phyloP scores from a whole-genome alignment of 768 basidiomycete species.

The Holtermanniella nyarrowii region DNA sequence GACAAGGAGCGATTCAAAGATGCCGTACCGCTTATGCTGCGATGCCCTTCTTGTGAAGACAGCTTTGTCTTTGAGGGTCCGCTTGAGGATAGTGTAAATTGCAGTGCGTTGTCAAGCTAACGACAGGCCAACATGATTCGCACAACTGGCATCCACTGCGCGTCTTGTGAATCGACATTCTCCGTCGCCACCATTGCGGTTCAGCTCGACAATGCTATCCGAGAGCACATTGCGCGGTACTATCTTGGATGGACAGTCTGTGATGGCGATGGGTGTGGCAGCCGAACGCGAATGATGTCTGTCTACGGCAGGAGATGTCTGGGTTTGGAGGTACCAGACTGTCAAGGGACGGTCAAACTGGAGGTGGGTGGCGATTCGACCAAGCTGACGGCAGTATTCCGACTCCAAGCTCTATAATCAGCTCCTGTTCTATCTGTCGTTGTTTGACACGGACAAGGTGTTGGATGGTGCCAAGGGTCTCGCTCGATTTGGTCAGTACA shows the following conservation, averaged over 20 bases:
- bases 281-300: conserved; percentile 83
- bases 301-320: conserved; percentile 81
- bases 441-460: conserved; percentile 67
- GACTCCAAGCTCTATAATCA: conserved; percentile 82
- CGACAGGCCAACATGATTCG: conserved; percentile 58
- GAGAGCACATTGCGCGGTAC: conserved; percentile 63
- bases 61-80: conserved; percentile 39
- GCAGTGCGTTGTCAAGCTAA: not conserved
- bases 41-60: conserved; percentile 65
- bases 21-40: conserved; percentile 57
- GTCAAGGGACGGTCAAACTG: conserved; percentile 59
- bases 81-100: conserved; percentile 37
- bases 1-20: conserved; percentile 81
- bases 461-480: conserved; percentile 49
- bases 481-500: conserved; percentile 35
- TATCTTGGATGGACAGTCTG: conserved; percentile 86
- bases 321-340: conserved; percentile 46
- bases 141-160: conserved; percentile 59
- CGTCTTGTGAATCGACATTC: conserved; percentile 52
- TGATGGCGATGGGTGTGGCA: conserved; percentile 70
- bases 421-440: conserved; percentile 64
- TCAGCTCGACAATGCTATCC: conserved; percentile 80
- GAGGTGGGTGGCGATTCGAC: conserved; percentile 50
- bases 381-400: conserved; percentile 53
- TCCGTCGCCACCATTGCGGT: conserved; percentile 56